Evolutionary conservation across 371 early-diverging fungal species (phyloP).

Genomic region (Syncephalastrum monosporum): DNA sequence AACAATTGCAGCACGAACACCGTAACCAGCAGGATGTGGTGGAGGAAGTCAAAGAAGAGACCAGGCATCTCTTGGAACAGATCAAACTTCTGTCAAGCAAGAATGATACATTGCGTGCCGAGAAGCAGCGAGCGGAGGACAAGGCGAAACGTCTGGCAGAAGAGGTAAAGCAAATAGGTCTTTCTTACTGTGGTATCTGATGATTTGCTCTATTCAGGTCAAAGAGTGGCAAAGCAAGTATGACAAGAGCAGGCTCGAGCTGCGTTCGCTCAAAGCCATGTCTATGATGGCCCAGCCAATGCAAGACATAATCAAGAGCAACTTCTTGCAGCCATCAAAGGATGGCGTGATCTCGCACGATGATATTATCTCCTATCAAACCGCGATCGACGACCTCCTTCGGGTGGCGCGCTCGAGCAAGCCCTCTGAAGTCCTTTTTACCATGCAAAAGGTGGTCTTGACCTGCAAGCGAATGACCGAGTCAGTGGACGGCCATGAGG

Average conservation of each 20-base stretch:
- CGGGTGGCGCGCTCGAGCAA: conserved; percentile 64
- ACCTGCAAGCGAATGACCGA: conserved; percentile 82
- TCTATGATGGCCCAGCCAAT: conserved; percentile 32
- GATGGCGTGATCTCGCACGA: conserved; percentile 72
- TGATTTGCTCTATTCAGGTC: conserved; percentile 6
- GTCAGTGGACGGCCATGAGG: conserved; percentile 70
- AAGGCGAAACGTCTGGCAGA: conserved; percentile 23
- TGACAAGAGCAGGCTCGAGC: conserved; percentile 42
- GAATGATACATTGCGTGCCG: conserved; percentile 57
- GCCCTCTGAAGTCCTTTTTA: conserved; percentile 70
- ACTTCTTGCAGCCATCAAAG: conserved; percentile 41
- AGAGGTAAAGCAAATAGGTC: conserved; percentile 25
- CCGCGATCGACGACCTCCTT: conserved; percentile 80
- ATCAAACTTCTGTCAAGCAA: conserved; percentile 60
- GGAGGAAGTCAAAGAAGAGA: conserved; percentile 73
- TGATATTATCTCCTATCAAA: conserved; percentile 72
- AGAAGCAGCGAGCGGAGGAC: conserved; percentile 41
- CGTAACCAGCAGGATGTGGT: conserved; percentile 77
- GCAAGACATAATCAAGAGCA: conserved; percentile 27
- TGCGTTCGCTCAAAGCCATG: conserved; percentile 41
- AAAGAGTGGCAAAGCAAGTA: conserved; percentile 52
- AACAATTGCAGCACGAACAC: conserved; percentile 66
- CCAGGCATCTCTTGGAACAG: conserved; percentile 70
- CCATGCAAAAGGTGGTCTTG: conserved; percentile 82
- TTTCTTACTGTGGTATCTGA: background rate